These are phyloP conservation scores for Nyssa sinensis DNA, from an alignment of 148 eudicot species.

Conservation along the genomic window DNA sequence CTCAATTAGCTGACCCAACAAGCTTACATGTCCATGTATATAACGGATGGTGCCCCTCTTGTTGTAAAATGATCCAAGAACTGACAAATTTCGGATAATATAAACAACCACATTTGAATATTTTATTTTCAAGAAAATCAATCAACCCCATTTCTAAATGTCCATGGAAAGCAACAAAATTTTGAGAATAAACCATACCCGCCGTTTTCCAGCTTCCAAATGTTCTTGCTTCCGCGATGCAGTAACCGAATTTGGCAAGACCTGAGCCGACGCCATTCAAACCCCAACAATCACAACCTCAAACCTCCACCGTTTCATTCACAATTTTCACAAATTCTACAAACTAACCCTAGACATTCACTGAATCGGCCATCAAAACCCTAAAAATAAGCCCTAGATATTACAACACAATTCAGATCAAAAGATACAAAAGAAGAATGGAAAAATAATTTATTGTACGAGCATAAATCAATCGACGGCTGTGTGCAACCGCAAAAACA, in stretches of 20 bases:
- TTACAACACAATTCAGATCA: slow-evolving; percentile 6
- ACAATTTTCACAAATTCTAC: slow-evolving; percentile 5
- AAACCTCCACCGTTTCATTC: slow-evolving; percentile 1
- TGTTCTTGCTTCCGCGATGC: slow-evolving; percentile 59
- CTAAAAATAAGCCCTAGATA: not conserved
- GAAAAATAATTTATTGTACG: not conserved
- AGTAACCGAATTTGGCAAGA: slow-evolving; percentile 30
- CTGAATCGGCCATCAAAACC: not conserved
- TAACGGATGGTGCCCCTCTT: not conserved
- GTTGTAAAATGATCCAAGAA: not conserved
- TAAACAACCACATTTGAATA: not conserved
- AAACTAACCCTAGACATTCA: not conserved
- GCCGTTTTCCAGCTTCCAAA: slow-evolving; percentile 79
- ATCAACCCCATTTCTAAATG: not conserved
- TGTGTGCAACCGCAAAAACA: not conserved
- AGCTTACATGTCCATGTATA: too few species aligned
- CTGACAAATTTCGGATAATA: not conserved
- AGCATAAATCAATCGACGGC: not conserved
- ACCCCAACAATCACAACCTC: slow-evolving; percentile 8
- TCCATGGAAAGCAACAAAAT: slow-evolving; percentile 2
- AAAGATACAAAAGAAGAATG: not conserved
- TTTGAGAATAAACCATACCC: slow-evolving; percentile 31
- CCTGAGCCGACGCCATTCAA: slow-evolving; percentile 67
- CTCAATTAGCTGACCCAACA: too few species aligned
- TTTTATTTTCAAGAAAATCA: not conserved